A percentile compares a stretch with the other conserved stretches of the same genome.
Conservation (phyloP, 305 asterid species). For the Ajuga reptans region DNA sequence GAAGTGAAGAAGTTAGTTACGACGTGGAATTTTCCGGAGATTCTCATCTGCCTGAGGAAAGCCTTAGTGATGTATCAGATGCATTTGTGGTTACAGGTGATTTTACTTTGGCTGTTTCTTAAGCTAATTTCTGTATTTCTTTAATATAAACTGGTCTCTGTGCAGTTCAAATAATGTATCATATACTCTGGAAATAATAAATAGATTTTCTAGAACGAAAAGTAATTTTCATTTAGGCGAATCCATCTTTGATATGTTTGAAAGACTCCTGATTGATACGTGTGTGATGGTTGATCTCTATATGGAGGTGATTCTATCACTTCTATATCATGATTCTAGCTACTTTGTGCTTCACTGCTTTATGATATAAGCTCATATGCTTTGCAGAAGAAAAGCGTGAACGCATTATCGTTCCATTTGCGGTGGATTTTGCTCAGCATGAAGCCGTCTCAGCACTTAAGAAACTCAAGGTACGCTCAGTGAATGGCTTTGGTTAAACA, state of each 20-base stretch:
- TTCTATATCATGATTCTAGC: background rate
- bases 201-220: background rate
- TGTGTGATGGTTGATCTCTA: background rate
- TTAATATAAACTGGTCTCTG: background rate
- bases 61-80: conserved; percentile 24
- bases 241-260: conserved; percentile 1
- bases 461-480: conserved; percentile 67
- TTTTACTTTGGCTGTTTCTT: conserved; percentile 6
- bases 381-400: conserved; percentile 32
- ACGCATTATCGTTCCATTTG: conserved; percentile 45
- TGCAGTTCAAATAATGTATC: background rate
- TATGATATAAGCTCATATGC: conserved; percentile 26
- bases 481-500: no score
- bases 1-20: conserved; percentile 27
- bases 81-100: conserved; percentile 38
- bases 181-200: conserved; percentile 1
- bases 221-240: background rate
- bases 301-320: background rate
- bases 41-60: conserved; percentile 31
- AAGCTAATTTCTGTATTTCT: conserved; percentile 2
- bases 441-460: conserved; percentile 61
- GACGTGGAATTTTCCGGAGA: conserved; percentile 27
- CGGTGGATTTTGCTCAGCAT: conserved; percentile 70
- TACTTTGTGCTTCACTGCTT: conserved; percentile 16
- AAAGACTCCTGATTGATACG: background rate